phyloP scores from a whole-genome alignment of 2,329 filamentous ascomycete species.

The Knoxdaviesia capensis region DNA sequence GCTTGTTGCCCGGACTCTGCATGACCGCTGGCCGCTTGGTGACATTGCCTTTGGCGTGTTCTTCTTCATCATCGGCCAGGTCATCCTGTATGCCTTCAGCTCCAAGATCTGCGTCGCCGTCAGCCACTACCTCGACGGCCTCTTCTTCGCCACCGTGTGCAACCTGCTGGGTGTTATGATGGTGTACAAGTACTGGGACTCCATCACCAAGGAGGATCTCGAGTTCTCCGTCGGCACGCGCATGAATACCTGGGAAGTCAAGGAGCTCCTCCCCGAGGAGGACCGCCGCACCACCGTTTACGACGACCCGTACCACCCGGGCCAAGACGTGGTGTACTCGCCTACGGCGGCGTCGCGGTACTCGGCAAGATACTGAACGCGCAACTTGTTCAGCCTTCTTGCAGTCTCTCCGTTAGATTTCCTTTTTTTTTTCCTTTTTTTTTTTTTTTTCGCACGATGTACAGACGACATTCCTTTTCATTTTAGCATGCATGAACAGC shows the following conservation, averaged over 20 bases:
- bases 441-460: not conserved
- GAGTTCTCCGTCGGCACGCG: conserved; percentile 94
- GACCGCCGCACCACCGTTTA: conserved; percentile 58
- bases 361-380: conserved; percentile 23
- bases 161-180: conserved; percentile 96
- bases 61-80: conserved; percentile 83
- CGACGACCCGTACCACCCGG: conserved; percentile 43
- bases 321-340: conserved; percentile 31
- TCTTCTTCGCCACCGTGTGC: conserved; percentile 87
- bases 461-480: too few species aligned
- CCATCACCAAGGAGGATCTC: conserved; percentile 92
- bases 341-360: conserved; percentile 19
- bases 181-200: conserved; percentile 99
- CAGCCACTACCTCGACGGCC: conserved; percentile 80
- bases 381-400: conserved; percentile 1
- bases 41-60: conserved; percentile 80
- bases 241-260: conserved; percentile 96
- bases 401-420: conserved; percentile 1
- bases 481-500: too few species aligned
- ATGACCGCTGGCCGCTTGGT: conserved; percentile 88
- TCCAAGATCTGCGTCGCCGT: conserved; percentile 63
- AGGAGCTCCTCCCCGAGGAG: conserved; percentile 69
- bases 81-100: conserved; percentile 81
- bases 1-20: conserved; percentile 71
- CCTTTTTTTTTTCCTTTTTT: not conserved